phyloP scores from a whole-genome alignment of 1,284 basidiomycete species.

The Bjerkandera adusta region DNA sequence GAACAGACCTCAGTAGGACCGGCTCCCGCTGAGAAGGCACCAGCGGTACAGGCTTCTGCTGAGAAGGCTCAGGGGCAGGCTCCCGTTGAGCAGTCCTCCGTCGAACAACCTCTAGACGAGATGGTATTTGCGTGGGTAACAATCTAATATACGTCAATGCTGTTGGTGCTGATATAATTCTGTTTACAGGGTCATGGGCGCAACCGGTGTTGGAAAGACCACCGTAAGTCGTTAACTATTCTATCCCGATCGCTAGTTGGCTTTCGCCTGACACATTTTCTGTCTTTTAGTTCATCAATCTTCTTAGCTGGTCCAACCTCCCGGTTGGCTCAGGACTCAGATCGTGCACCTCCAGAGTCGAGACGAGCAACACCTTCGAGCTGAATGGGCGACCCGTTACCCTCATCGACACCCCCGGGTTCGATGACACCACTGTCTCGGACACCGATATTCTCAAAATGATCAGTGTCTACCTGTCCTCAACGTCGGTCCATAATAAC shows the following conservation, averaged over 20 bases:
- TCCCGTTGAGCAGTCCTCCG: too few species aligned
- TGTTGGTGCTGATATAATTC: background rate
- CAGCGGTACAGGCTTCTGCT: too few species aligned
- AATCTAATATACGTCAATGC: too few species aligned
- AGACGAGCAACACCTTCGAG: slow-evolving; percentile 25
- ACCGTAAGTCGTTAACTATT: background rate
- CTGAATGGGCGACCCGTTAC: slow-evolving; percentile 25
- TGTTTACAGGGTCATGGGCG: slow-evolving; percentile 21
- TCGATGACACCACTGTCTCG: slow-evolving; percentile 30
- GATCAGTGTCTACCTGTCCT: slow-evolving; percentile 8
- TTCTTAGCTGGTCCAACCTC: slow-evolving; percentile 14
- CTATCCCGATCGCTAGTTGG: background rate
- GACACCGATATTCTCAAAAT: slow-evolving; percentile 28
- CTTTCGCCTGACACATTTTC: background rate
- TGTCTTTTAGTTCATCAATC: slow-evolving; percentile 17
- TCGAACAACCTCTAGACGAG: too few species aligned
- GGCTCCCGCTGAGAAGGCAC: too few species aligned
- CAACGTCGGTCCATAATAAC: background rate
- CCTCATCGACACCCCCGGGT: slow-evolving; percentile 33
- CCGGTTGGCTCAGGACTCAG: slow-evolving; percentile 11
- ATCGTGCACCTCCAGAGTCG: slow-evolving; percentile 22
- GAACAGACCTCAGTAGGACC: too few species aligned
- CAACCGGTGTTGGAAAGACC: slow-evolving; percentile 24
- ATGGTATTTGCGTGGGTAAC: too few species aligned
- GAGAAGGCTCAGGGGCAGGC: too few species aligned